Base-by-base conservation (phyloP, 345 rosid genomes). In the Eucalyptus fibrosa region DNA sequence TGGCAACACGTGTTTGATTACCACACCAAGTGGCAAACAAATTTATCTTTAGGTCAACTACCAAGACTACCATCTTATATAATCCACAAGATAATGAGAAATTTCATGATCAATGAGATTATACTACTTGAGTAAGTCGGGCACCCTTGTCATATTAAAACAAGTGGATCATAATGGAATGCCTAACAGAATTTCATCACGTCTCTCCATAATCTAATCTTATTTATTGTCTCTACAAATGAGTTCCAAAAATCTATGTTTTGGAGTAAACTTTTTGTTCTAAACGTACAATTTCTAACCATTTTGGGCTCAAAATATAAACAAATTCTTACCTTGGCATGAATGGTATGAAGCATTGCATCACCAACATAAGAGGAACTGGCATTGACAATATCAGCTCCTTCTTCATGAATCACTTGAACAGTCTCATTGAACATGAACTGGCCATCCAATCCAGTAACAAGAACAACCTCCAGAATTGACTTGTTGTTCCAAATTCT, bases 361-460 rank as follows among this genome's bases (percentile, higher is more conserved):
- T 89, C 67, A 8, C 92, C 95, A 5, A 87, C 81, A 10, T 50
- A 87, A 18, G 93, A 92, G 81, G 65, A 91, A 80, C 60, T 95
- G 34, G 94, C 95, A 87, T 89, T 91, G 4, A 87, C 91, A 49
- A 94, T 91, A 30, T 94, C 88, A 6, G 91, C 94, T 62, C 92
- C 92, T 72, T 94, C 92, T 91, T 94, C 92, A 5, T 92, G 89
- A 21, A 95, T 91, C 88, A 94, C 91, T 40, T 91, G 90, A 40
- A 95, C 90, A 10, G 90, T 86, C 44, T 94, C 94, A 42, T 87
- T 88, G 49, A 94, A 93, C 60, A 88, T 30, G 26, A 81, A 60
- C 81, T 91, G 93, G 59, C 77, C 44, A 67, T 90, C 93, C 88
- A 88, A 91, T 34, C 92, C 93, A 50, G 95, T 93, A 34, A 91